These are phyloP conservation scores for Datura wrightii DNA, from an alignment of 257 asterid species.

Conservation along the genomic window DNA sequence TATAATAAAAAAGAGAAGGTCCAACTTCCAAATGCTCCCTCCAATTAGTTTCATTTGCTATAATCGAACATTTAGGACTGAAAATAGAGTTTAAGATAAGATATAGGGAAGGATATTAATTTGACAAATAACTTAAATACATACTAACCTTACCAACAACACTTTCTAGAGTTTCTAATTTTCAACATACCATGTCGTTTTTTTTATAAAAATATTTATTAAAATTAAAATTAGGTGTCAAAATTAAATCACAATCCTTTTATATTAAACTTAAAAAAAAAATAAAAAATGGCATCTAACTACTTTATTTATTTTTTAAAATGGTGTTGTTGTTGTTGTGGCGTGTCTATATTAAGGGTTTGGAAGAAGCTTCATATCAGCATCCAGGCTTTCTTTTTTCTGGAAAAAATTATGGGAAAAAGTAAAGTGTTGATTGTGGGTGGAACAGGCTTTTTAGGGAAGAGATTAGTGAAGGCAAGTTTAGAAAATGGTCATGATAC, in stretches of 20 bases:
- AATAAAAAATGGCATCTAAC: too few relatives aligned
- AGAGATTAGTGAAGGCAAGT: conserved; percentile 72
- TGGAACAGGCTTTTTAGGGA: conserved; percentile 84
- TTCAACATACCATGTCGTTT: too few relatives aligned
- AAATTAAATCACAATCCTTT: neutral
- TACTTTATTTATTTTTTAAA: too few relatives aligned
- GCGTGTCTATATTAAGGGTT: too few relatives aligned
- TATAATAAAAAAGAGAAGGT: too few relatives aligned
- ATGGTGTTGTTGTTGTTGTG: too few relatives aligned
- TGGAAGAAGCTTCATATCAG: too few relatives aligned
- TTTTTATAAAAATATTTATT: too few relatives aligned
- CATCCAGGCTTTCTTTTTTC: neutral
- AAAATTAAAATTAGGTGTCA: neutral
- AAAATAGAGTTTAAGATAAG: neutral
- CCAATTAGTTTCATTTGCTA: too few relatives aligned
- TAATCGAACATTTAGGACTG: neutral
- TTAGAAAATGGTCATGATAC: conserved; percentile 75
- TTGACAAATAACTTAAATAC: neutral
- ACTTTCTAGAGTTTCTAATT: neutral
- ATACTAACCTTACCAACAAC: neutral
- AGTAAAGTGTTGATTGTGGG: conserved; percentile 79
- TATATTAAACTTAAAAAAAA: neutral
- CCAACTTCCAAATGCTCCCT: too few relatives aligned
- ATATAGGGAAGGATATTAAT: neutral
- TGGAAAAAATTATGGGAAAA: conserved; percentile 46